Percentiles rank a stretch among this genome's conserved stretches.
Conservation (phyloP, 2,329 filamentous ascomycete genomes). For the Cercospora janseana region DNA sequence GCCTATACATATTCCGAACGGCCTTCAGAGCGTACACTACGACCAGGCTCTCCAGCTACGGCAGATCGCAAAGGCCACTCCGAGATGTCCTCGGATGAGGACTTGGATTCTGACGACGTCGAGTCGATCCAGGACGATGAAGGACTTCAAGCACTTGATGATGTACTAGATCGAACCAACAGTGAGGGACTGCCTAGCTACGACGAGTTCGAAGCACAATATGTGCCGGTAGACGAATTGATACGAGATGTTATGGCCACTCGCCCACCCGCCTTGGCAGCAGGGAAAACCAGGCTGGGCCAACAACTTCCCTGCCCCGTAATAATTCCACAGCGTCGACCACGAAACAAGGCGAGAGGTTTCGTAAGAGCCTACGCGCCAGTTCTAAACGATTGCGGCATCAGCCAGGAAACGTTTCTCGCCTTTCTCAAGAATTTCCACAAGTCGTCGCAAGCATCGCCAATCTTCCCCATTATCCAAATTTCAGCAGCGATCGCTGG, state of each 20-base stretch:
- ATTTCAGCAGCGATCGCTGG: constrained; percentile 40
- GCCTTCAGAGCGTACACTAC: constrained; percentile 6
- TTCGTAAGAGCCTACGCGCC: constrained; percentile 57
- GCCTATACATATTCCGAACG: constrained; percentile 11
- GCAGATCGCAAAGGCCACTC: constrained; percentile 5
- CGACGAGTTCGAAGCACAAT: constrained; percentile 28
- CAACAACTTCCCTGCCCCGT: constrained; percentile 46
- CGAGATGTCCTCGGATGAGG: constrained; percentile 9
- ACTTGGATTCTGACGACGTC: constrained; percentile 6
- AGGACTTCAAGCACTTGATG: constrained; percentile 36
- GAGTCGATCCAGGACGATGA: constrained; percentile 33
- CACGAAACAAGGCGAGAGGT: constrained; percentile 49
- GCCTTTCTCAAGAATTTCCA: constrained; percentile 52
- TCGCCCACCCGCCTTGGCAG: background rate
- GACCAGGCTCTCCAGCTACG: background rate
- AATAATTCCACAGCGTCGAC: constrained; percentile 54
- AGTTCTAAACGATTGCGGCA: constrained; percentile 46
- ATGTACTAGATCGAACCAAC: constrained; percentile 23
- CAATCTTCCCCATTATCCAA: constrained; percentile 31
- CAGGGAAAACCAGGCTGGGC: background rate
- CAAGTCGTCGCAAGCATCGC: constrained; percentile 43
- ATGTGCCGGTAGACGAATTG: constrained; percentile 25
- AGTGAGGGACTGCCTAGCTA: constrained; percentile 31
- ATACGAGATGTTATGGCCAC: constrained; percentile 28
- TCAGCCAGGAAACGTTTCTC: constrained; percentile 51